Conservation (phyloP, 805 yeast genomes). For the Pichia paraexigua region DNA sequence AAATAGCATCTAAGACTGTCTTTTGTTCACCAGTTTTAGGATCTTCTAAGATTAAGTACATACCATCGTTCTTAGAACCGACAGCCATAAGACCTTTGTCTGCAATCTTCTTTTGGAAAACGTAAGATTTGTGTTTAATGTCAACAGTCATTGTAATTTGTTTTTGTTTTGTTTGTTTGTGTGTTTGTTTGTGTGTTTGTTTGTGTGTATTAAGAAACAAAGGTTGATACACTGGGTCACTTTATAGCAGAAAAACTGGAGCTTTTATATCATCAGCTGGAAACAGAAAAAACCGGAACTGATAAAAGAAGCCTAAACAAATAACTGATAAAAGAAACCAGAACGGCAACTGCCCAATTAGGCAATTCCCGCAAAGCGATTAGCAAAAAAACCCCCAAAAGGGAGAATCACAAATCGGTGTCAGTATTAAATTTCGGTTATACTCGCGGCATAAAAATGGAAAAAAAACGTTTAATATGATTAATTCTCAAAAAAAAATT, state of each 20-base stretch:
- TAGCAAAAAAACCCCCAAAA: not conserved
- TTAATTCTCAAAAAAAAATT: not conserved
- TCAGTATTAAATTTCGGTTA: no score
- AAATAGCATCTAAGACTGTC: conserved; percentile 32
- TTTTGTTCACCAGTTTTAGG: conserved; percentile 30
- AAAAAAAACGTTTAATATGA: no score
- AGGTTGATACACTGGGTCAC: no score
- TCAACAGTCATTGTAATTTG: conserved; percentile 13
- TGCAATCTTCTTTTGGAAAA: conserved; percentile 36
- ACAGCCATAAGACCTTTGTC: conserved; percentile 32
- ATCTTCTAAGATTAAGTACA: conserved; percentile 33
- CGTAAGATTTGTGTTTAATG: conserved; percentile 24
- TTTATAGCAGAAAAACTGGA: not conserved
- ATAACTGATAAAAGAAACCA: not conserved
- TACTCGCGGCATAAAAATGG: no score
- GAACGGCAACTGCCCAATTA: not conserved
- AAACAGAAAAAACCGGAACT: not conserved
- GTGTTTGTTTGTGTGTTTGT: not conserved
- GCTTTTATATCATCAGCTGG: not conserved
- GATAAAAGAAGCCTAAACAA: no score
- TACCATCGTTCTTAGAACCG: conserved; percentile 37
- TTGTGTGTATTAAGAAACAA: no score
- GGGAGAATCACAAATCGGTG: not conserved
- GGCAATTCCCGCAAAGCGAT: not conserved
- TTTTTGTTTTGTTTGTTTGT: not conserved